Percentiles rank a stretch among this genome's conserved stretches.
phyloP scores from a whole-genome alignment of 23 red algal species.

The Gracilaria domingensis region DNA sequence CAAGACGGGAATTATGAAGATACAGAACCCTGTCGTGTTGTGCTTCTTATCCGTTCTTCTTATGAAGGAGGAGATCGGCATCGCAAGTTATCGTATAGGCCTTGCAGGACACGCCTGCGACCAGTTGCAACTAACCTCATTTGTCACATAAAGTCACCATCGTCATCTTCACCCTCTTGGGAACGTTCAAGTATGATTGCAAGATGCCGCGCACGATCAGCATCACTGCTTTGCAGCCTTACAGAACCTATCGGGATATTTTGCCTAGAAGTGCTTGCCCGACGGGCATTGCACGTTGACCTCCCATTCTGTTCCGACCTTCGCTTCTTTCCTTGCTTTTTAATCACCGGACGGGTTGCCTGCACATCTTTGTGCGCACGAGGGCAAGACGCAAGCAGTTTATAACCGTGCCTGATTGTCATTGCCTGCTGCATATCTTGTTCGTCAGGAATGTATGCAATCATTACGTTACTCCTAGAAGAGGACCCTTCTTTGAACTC shows the following conservation, averaged over 20 bases:
- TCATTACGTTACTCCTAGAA: no score
- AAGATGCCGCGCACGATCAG: background rate
- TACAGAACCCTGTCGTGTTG: background rate
- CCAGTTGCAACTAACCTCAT: constrained; percentile 12
- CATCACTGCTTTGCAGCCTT: background rate
- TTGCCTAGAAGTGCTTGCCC: background rate
- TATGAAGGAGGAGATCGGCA: background rate
- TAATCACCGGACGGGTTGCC: background rate
- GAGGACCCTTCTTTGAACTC: background rate
- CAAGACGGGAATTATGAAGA: background rate
- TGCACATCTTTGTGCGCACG: background rate
- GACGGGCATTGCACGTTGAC: background rate
- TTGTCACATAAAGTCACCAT: constrained; percentile 40
- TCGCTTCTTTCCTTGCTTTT: background rate
- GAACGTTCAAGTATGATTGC: no score
- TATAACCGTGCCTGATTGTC: background rate
- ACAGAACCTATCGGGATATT: background rate
- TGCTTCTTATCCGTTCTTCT: background rate
- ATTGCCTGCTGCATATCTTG: background rate
- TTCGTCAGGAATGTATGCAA: background rate
- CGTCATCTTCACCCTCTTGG: background rate
- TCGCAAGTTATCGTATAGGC: background rate
- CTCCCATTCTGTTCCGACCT: background rate
- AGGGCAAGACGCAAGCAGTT: background rate
- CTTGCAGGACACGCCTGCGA: background rate